Conservation (phyloP, 306 rosid genomes). For the Lathyrus oleraceus region DNA sequence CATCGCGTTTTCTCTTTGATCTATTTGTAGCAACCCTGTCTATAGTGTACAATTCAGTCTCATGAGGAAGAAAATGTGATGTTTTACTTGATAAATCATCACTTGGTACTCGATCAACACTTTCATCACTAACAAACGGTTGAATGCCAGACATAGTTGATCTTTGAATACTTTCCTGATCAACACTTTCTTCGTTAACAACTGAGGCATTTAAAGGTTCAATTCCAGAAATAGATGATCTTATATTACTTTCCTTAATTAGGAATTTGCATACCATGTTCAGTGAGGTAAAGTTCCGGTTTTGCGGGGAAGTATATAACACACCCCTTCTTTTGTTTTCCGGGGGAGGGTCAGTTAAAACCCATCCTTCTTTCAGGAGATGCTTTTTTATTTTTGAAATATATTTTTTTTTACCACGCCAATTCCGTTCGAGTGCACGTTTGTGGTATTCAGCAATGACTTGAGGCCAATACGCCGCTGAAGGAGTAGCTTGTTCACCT, state of each 20-base stretch:
- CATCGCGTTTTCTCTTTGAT: slow-evolving; percentile 40
- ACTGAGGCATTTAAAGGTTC: slow-evolving; percentile 1
- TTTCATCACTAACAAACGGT: slow-evolving; percentile 30
- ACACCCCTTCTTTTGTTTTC: slow-evolving; percentile 35
- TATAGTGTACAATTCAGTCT: slow-evolving; percentile 19
- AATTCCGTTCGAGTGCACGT: neutral
- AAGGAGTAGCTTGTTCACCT: slow-evolving; percentile 26
- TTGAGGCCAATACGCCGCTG: slow-evolving; percentile 38
- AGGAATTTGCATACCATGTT: slow-evolving; percentile 47
- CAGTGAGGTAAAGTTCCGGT: slow-evolving; percentile 36
- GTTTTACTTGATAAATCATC: slow-evolving; percentile 25
- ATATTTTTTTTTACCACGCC: neutral
- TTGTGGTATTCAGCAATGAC: slow-evolving; percentile 48
- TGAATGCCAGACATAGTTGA: slow-evolving; percentile 25
- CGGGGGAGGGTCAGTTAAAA: slow-evolving; percentile 33
- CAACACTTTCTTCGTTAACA: slow-evolving; percentile 32
- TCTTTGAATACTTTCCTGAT: slow-evolving; percentile 33
- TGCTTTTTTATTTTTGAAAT: slow-evolving; percentile 48
- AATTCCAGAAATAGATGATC: slow-evolving; percentile 22
- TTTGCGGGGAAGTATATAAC: slow-evolving; percentile 51
- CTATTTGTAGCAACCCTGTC: slow-evolving; percentile 24
- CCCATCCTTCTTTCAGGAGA: slow-evolving; percentile 58
- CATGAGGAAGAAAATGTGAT: slow-evolving; percentile 40
- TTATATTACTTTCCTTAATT: slow-evolving; percentile 34
- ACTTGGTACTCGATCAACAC: slow-evolving; percentile 21